Conservation (phyloP, 2,329 filamentous ascomycete genomes). For the Lasiodiplodia hormozganensis region DNA sequence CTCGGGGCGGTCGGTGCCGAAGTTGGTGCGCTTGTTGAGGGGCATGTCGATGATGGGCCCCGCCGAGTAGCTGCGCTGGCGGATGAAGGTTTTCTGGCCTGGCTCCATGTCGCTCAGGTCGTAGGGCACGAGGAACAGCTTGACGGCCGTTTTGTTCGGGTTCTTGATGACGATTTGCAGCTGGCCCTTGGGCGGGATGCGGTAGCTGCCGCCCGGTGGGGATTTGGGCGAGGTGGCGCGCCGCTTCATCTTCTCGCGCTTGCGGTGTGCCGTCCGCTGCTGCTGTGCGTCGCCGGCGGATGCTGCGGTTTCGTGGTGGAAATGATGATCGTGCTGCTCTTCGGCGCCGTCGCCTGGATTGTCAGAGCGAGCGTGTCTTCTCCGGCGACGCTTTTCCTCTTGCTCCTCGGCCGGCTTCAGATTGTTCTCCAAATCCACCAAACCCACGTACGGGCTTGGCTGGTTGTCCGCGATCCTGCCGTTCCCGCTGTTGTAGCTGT, state of each 20-base stretch:
- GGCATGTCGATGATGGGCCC: slow-evolving; percentile 82
- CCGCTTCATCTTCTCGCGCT: slow-evolving; percentile 65
- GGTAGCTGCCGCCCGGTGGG: slow-evolving; percentile 87
- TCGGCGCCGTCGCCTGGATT: slow-evolving; percentile 45
- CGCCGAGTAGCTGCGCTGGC: slow-evolving; percentile 86
- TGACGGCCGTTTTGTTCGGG: slow-evolving; percentile 96
- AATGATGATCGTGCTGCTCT: slow-evolving; percentile 34
- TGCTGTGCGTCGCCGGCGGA: slow-evolving; percentile 29
- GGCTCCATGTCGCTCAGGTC: slow-evolving; percentile 91
- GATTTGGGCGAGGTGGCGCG: slow-evolving; percentile 60
- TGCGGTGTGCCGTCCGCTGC: slow-evolving; percentile 47
- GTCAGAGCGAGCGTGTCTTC: slow-evolving; percentile 38
- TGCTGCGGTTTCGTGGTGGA: neutral
- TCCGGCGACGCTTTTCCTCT: slow-evolving; percentile 50
- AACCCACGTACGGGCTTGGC: slow-evolving; percentile 93
- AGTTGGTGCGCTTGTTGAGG: slow-evolving; percentile 52
- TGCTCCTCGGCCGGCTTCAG: slow-evolving; percentile 61
- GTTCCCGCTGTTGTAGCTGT: slow-evolving; percentile 81
- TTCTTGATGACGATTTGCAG: slow-evolving; percentile 98
- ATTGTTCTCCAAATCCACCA: slow-evolving; percentile 87
- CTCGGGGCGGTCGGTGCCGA: slow-evolving; percentile 62
- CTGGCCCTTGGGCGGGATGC: slow-evolving; percentile 92
- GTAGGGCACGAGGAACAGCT: slow-evolving; percentile 92
- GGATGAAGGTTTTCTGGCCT: slow-evolving; percentile 93
- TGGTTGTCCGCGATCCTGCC: slow-evolving; percentile 76